Conservation (phyloP, 306 rosid species). For the Vigna mungo region DNA sequence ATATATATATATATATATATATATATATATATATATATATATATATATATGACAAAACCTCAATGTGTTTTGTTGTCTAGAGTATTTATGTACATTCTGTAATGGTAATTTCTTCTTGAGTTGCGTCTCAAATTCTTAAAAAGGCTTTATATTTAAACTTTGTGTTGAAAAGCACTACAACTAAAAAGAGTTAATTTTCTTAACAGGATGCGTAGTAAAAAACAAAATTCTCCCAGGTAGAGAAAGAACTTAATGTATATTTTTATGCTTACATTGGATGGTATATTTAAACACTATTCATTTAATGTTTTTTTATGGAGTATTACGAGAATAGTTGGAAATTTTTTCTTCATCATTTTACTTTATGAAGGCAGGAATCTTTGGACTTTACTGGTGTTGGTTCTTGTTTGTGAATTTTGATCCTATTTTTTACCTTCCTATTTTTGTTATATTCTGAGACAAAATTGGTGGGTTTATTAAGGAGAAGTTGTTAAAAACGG, state of each 20-base stretch:
- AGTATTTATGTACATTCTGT: not conserved
- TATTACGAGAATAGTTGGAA: not conserved
- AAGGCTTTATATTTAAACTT: not conserved
- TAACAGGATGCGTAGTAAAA: not conserved
- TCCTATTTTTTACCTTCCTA: not conserved
- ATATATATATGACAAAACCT: too few relatives aligned
- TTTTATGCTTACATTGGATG: not conserved
- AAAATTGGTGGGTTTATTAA: not conserved
- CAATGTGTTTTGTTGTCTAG: not conserved
- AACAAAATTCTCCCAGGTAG: not conserved
- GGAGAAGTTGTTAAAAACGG: too few relatives aligned
- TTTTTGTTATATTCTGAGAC: not conserved
- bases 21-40: too few relatives aligned
- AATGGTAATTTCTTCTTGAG: not conserved
- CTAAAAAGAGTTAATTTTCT: not conserved
- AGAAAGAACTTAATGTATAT: not conserved
- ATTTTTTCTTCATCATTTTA: not conserved
- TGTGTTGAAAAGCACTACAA: not conserved
- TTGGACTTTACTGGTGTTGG: not conserved
- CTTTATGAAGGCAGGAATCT: not conserved
- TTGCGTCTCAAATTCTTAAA: not conserved
- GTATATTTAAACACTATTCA: not conserved
- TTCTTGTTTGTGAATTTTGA: not conserved
- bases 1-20: too few relatives aligned
- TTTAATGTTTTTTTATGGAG: not conserved